Evolutionary conservation across 371 early-diverging fungal genomes (phyloP).

Genomic region (Encephalitozoon hellem): DNA sequence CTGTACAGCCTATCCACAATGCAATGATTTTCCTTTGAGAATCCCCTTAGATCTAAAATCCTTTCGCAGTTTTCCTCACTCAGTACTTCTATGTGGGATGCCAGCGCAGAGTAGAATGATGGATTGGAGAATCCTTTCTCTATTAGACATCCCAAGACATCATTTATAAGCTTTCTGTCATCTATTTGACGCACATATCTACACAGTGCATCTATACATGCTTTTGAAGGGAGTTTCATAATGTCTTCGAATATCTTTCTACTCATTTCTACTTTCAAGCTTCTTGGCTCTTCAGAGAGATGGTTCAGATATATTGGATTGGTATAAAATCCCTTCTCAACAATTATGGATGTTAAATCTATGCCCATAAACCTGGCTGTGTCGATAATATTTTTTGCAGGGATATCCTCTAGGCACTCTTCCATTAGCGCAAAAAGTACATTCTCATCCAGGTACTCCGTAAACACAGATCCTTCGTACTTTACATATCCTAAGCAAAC

Average conservation of each 20-base stretch:
- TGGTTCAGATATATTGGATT: neutral
- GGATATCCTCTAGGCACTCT: neutral
- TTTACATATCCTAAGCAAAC: constrained; percentile 12
- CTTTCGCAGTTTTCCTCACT: neutral
- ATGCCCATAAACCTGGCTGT: neutral
- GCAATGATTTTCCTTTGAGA: neutral
- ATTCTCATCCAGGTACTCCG: neutral
- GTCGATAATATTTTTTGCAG: neutral
- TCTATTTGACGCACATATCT: neutral
- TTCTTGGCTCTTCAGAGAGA: neutral
- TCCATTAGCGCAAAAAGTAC: neutral
- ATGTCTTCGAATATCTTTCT: neutral
- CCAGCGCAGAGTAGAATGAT: neutral
- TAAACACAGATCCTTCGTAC: constrained; percentile 11
- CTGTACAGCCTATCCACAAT: neutral
- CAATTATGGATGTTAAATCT: neutral
- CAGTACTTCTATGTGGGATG: neutral
- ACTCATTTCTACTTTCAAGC: neutral
- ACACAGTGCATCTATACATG: neutral
- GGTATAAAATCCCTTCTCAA: neutral
- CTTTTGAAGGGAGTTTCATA: neutral
- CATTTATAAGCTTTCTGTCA: neutral
- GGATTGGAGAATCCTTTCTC: neutral
- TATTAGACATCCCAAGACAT: neutral
- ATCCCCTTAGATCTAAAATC: neutral